These are phyloP conservation scores for Trichothecium sympodiale DNA, from an alignment of 2,329 filamentous ascomycete species.

Conservation along the genomic window DNA sequence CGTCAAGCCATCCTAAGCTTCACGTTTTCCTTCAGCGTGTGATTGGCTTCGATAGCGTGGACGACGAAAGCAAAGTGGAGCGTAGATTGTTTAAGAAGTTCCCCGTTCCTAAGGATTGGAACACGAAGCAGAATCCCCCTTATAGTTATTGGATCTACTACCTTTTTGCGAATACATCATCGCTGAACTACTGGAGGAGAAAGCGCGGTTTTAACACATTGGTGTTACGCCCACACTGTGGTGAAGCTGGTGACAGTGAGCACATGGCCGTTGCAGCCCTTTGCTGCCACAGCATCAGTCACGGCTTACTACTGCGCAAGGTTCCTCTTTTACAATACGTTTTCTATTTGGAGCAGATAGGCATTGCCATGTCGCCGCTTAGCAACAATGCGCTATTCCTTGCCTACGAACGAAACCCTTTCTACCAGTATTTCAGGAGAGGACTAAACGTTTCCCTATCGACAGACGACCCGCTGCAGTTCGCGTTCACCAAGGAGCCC, in stretches of 20 bases:
- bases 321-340: conserved; percentile 92
- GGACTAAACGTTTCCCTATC: conserved; percentile 93
- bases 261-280: conserved; percentile 85
- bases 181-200: conserved; percentile 84
- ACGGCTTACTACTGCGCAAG: conserved; percentile 84
- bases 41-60: conserved; percentile 93
- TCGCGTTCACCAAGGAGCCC: conserved; percentile 96
- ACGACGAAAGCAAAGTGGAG: conserved; percentile 96
- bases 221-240: conserved; percentile 83
- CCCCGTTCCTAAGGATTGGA: conserved; percentile 79
- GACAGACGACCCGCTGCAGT: conserved; percentile 93
- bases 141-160: conserved; percentile 99
- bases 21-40: conserved; percentile 92
- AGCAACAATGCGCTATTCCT: conserved; percentile 97
- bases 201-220: conserved; percentile 94
- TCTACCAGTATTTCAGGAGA: conserved; percentile 88
- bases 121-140: conserved; percentile 86
- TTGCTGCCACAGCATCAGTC: conserved; percentile 94
- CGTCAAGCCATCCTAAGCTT: conserved; percentile 77
- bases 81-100: conserved; percentile 93
- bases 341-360: conserved; percentile 96
- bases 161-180: conserved; percentile 85
- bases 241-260: conserved; percentile 93
- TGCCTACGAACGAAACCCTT: conserved; percentile 93
- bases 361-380: conserved; percentile 97